These are phyloP conservation scores for Psilocybe sp. DNA, from an alignment of 768 basidiomycete genomes.

Conservation along the genomic window DNA sequence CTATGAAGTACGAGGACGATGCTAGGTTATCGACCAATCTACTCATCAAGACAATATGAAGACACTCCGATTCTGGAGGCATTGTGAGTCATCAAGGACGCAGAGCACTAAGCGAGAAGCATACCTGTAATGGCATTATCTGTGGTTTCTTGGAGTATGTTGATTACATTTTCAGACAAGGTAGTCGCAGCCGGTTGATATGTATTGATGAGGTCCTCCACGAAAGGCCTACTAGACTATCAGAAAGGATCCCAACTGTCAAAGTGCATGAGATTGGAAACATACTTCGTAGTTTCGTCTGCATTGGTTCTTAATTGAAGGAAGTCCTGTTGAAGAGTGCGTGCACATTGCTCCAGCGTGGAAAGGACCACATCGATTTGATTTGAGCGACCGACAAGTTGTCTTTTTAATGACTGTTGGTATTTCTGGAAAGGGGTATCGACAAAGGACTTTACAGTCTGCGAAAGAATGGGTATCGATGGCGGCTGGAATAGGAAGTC, in stretches of 20 bases:
- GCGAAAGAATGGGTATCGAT: constrained; percentile 43
- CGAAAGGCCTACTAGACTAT: constrained; percentile 32
- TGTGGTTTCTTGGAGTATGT: constrained; percentile 36
- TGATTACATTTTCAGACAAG: constrained; percentile 39
- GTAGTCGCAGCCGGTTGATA: constrained; percentile 53
- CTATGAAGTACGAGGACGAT: constrained; percentile 18
- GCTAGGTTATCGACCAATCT: constrained; percentile 14
- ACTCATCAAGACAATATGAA: constrained; percentile 17
- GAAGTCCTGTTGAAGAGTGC: constrained; percentile 59
- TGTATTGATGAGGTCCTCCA: constrained; percentile 36
- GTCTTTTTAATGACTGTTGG: constrained; percentile 54
- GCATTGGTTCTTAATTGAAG: constrained; percentile 37
- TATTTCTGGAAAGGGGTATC: constrained; percentile 60
- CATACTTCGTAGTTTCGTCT: constrained; percentile 44
- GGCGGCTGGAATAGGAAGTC: constrained; percentile 56
- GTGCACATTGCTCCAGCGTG: constrained; percentile 58
- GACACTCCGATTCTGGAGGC: constrained; percentile 5
- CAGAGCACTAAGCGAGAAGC: constrained; percentile 28
- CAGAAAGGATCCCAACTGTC: constrained; percentile 1
- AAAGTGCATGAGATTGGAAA: neutral
- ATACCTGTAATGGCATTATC: constrained; percentile 25
- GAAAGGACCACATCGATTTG: constrained; percentile 56
- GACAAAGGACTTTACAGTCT: constrained; percentile 31
- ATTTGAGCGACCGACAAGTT: constrained; percentile 63
- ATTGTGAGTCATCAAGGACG: constrained; percentile 15